A percentile compares a stretch with the other conserved stretches of the same genome.
phyloP scores from a whole-genome alignment of 192 early-diverging fungal genomes.

The Coemansia umbellata region DNA sequence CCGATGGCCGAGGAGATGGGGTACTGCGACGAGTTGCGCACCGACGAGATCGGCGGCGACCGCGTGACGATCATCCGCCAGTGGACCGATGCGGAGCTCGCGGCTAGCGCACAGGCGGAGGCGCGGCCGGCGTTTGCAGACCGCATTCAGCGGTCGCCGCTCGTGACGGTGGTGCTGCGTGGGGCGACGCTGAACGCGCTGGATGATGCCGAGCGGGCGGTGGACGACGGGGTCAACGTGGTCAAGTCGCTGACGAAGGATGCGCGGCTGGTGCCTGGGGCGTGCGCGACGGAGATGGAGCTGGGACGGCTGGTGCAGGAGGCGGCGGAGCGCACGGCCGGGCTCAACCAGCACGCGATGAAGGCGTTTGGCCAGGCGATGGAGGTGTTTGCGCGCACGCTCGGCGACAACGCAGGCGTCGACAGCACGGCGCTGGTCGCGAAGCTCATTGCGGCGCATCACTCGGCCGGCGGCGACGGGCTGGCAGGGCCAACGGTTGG shows the following conservation, averaged over 20 bases:
- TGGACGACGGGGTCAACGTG: conserved; percentile 97
- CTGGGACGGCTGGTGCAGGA: conserved; percentile 72
- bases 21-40: conserved; percentile 94
- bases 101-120: background rate
- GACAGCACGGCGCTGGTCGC: conserved; percentile 91
- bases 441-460: conserved; percentile 89
- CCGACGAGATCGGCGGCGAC: conserved; percentile 95
- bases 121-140: conserved; percentile 65
- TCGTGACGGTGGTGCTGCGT: conserved; percentile 93
- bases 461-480: conserved; percentile 44
- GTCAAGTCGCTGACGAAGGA: conserved; percentile 91
- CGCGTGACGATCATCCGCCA: conserved; percentile 97
- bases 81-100: conserved; percentile 34
- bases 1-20: conserved; percentile 97
- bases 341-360: conserved; percentile 93
- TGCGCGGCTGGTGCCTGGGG: conserved; percentile 80
- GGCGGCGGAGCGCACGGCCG: conserved; percentile 85
- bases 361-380: conserved; percentile 93
- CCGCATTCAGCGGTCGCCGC: conserved; percentile 59
- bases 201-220: conserved; percentile 95
- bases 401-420: conserved; percentile 92
- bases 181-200: conserved; percentile 93
- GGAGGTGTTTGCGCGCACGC: conserved; percentile 90
- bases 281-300: conserved; percentile 93
- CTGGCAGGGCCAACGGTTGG: conserved; percentile 51